Evolutionary conservation across 2,329 filamentous ascomycete genomes (phyloP).

Genomic region (Aureobasidium sp.): DNA sequence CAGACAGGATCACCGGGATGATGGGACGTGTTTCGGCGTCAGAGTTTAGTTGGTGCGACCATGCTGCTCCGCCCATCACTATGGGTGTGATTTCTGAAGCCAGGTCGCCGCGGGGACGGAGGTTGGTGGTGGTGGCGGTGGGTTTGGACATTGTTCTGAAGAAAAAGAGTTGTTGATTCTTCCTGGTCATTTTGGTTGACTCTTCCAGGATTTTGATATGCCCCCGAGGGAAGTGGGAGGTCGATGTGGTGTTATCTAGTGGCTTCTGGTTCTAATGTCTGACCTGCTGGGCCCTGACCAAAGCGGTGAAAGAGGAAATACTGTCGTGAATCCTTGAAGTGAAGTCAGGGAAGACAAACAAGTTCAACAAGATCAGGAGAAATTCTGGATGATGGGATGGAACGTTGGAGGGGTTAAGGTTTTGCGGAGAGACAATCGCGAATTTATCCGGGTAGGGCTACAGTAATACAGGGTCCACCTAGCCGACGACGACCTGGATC

Average conservation of each 20-base stretch:
- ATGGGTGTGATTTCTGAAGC: slow-evolving; percentile 55
- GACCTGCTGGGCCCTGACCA: no score
- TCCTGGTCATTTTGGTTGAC: no score
- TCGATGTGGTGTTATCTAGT: no score
- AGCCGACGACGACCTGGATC: slow-evolving; percentile 5
- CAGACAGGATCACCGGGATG: slow-evolving; percentile 57
- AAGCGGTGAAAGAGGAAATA: no score
- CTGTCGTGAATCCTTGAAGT: no score
- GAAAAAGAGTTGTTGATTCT: not conserved
- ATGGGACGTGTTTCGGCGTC: slow-evolving; percentile 61
- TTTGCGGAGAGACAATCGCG: not conserved
- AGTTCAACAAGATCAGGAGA: not conserved
- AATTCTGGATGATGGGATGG: slow-evolving; percentile 1
- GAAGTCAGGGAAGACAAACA: not conserved
- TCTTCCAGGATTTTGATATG: no score
- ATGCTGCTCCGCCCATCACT: slow-evolving; percentile 72
- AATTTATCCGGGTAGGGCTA: not conserved
- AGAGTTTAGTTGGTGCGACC: slow-evolving; percentile 70
- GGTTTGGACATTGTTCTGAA: not conserved
- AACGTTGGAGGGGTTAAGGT: not conserved
- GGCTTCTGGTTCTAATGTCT: no score
- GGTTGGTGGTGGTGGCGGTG: not conserved
- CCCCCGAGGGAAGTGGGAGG: no score
- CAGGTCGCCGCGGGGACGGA: not conserved
- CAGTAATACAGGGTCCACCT: not conserved